A percentile compares a stretch with the other conserved stretches of the same genome.
These are phyloP conservation scores for Zasmidium cellare DNA, from an alignment of 2,329 filamentous ascomycete genomes.

Conservation along the genomic window DNA sequence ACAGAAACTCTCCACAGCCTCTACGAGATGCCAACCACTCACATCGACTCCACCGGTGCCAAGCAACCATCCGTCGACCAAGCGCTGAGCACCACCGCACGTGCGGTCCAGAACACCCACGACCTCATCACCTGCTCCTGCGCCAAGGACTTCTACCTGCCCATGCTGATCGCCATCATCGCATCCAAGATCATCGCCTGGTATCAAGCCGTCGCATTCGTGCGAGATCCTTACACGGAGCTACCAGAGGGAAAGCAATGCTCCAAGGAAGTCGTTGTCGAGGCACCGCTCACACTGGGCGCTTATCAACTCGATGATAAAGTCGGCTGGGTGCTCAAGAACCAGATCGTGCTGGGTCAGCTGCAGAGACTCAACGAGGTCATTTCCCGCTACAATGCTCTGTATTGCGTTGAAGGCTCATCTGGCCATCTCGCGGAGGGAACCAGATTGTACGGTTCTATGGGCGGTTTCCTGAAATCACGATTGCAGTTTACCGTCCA, in stretches of 20 bases:
- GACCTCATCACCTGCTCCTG: slow-evolving; percentile 19
- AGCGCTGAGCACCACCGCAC: slow-evolving; percentile 13
- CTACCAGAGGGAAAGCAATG: slow-evolving; percentile 1
- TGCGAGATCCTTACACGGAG: slow-evolving; percentile 11
- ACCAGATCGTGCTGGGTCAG: slow-evolving; percentile 21
- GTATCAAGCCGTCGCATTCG: slow-evolving; percentile 19
- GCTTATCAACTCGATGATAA: slow-evolving; percentile 17
- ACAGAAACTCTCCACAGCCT: slow-evolving; percentile 17
- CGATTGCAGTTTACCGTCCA: slow-evolving; percentile 16
- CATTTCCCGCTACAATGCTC: slow-evolving; percentile 7
- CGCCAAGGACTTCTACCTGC: slow-evolving; percentile 18
- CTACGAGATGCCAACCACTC: slow-evolving; percentile 17
- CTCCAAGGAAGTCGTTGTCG: slow-evolving; percentile 16
- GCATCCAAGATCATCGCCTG: slow-evolving; percentile 19
- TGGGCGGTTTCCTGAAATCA: slow-evolving; percentile 12
- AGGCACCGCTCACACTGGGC: slow-evolving; percentile 13
- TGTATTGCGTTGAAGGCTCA: slow-evolving; percentile 6
- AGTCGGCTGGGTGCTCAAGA: slow-evolving; percentile 17
- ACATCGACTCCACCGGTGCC: slow-evolving; percentile 9
- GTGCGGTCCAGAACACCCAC: slow-evolving; percentile 16
- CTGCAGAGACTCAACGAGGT: slow-evolving; percentile 17
- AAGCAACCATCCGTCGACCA: slow-evolving; percentile 18
- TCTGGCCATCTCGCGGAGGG: slow-evolving; percentile 5
- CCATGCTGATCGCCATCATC: slow-evolving; percentile 14
- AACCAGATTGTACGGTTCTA: slow-evolving; percentile 8